These are phyloP conservation scores for Penicillium sp. DNA, from an alignment of 2,329 filamentous ascomycete species.

Conservation along the genomic window DNA sequence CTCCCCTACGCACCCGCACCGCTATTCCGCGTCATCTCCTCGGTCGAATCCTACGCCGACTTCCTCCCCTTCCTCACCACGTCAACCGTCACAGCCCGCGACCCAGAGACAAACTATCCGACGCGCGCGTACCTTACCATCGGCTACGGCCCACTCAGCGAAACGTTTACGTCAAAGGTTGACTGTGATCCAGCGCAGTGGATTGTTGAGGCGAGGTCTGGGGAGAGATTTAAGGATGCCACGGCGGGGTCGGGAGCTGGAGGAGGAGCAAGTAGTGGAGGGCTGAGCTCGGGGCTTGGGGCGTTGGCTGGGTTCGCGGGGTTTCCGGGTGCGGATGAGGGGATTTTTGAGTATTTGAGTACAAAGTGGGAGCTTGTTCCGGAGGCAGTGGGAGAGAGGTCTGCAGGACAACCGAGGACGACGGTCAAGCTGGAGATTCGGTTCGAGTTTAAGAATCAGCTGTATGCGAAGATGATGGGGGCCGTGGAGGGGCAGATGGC, in stretches of 20 bases:
- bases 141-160: conserved; percentile 82
- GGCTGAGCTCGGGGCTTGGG: background rate
- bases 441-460: conserved; percentile 86
- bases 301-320: conserved; percentile 5
- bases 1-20: conserved; percentile 73
- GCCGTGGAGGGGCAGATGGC: conserved; percentile 85
- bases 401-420: conserved; percentile 53
- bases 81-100: conserved; percentile 78
- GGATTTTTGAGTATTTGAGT: conserved; percentile 51
- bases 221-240: conserved; percentile 45
- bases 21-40: conserved; percentile 85
- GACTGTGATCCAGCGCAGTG: conserved; percentile 72
- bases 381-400: conserved; percentile 34
- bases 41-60: conserved; percentile 78
- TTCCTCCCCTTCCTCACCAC: conserved; percentile 92
- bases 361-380: conserved; percentile 51
- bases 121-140: conserved; percentile 78
- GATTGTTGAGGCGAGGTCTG: conserved; percentile 73
- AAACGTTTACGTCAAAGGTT: conserved; percentile 80
- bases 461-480: conserved; percentile 81
- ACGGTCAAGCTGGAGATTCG: conserved; percentile 76
- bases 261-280: background rate
- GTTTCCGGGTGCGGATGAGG: conserved; percentile 52
- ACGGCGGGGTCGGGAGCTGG: background rate
- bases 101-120: conserved; percentile 60